A percentile compares a stretch with the other conserved stretches of the same genome.
Evolutionary conservation across 306 rosid species (phyloP).

Genomic region (Alnus glutinosa): DNA sequence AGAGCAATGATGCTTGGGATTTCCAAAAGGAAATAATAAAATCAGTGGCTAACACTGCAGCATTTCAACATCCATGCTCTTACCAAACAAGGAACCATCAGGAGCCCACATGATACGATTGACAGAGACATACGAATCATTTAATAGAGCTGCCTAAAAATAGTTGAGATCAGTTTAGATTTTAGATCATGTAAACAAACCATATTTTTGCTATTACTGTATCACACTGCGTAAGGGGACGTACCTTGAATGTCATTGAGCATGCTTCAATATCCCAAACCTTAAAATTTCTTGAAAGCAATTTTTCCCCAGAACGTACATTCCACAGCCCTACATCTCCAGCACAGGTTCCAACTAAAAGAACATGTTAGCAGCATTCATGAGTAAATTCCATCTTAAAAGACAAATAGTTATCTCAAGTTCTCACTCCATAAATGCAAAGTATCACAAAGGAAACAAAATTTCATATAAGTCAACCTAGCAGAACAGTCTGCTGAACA

Average conservation of each 20-base stretch:
- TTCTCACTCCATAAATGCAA: neutral
- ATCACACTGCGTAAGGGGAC: neutral
- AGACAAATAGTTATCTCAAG: neutral
- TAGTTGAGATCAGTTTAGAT: neutral
- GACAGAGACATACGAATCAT: constrained; percentile 23
- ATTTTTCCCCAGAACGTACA: constrained; percentile 16
- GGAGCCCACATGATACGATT: constrained; percentile 24
- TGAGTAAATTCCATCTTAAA: constrained; percentile 8
- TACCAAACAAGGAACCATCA: constrained; percentile 32
- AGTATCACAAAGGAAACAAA: constrained; percentile 3
- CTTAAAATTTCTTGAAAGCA: constrained; percentile 28
- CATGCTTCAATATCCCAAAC: constrained; percentile 28
- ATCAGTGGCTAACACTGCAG: constrained; percentile 3
- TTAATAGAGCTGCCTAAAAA: constrained; percentile 23
- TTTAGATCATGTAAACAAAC: neutral
- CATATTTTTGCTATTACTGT: neutral
- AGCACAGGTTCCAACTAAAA: constrained; percentile 28
- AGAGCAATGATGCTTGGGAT: constrained; percentile 4
- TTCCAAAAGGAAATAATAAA: neutral
- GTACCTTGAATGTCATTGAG: constrained; percentile 22
- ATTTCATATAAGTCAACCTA: constrained; percentile 28
- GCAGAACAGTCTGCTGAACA: constrained; percentile 7
- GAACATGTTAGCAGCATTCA: neutral
- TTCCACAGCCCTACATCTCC: constrained; percentile 32
- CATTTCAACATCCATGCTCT: neutral